Percentiles rank a stretch among this genome's conserved stretches.
Evolutionary conservation across 2,329 filamentous ascomycete species (phyloP).

Genomic region (Fonsecaea pedrosoi): DNA sequence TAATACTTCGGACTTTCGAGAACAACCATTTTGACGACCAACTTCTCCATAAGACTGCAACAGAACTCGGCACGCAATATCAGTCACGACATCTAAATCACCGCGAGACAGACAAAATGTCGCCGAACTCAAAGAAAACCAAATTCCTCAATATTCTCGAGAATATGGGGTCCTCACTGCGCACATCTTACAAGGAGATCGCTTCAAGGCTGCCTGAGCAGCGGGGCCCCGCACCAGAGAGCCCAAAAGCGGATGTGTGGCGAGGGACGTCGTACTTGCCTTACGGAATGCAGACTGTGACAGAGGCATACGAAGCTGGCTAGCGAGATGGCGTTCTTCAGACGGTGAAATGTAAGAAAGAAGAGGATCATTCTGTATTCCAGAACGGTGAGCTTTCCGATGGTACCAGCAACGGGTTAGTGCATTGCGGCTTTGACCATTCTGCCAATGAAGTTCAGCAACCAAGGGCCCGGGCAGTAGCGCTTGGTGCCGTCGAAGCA

Average conservation of each 20-base stretch:
- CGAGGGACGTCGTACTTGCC: not conserved
- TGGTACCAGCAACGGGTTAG: no score
- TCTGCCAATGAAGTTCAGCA: no score
- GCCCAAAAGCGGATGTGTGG: not conserved
- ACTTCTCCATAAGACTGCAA: no score
- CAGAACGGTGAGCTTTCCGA: not conserved
- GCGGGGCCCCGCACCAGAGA: not conserved
- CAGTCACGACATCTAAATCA: not conserved
- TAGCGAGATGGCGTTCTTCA: not conserved
- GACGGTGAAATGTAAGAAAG: not conserved
- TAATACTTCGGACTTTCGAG: not conserved
- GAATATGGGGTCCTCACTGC: not conserved
- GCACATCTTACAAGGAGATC: not conserved
- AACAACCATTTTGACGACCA: not conserved
- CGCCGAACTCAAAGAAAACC: not conserved
- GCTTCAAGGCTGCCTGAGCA: not conserved
- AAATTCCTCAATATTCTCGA: not conserved
- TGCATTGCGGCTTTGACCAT: no score
- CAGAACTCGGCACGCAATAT: not conserved
- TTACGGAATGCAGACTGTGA: not conserved
- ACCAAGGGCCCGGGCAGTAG: not conserved
- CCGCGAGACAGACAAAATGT: not conserved
- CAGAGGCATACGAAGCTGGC: not conserved
- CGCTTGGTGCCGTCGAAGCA: not conserved
- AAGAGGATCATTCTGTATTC: not conserved